Percentiles rank a stretch among this genome's conserved stretches.
These are phyloP conservation scores for Persicaria maculosa DNA, from an alignment of 148 eudicot species.

Conservation along the genomic window DNA sequence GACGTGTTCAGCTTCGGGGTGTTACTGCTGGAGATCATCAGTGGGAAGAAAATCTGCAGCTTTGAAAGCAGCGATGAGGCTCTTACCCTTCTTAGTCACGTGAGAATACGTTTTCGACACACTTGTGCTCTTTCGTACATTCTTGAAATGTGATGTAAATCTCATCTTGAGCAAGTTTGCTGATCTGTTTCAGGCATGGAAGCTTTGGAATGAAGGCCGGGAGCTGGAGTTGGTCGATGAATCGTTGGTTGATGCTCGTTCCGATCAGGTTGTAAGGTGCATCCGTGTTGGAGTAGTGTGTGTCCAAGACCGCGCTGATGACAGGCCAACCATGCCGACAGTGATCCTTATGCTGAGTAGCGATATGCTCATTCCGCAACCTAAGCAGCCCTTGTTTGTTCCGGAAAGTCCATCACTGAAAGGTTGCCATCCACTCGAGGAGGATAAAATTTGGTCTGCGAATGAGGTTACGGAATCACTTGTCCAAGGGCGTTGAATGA, in stretches of 20 bases:
- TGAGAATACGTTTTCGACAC: neutral
- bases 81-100: constrained; percentile 2
- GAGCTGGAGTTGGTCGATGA: constrained; percentile 28
- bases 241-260: constrained; percentile 9
- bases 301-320: constrained; percentile 41
- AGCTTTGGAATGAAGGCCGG: constrained; percentile 39
- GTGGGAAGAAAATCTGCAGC: neutral
- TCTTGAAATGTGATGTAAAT: neutral
- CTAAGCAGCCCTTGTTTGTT: constrained; percentile 28
- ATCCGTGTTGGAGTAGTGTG: constrained; percentile 45
- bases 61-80: neutral
- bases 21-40: constrained; percentile 3
- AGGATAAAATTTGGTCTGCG: neutral
- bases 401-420: constrained; percentile 1
- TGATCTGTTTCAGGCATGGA: constrained; percentile 43
- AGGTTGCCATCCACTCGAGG: neutral
- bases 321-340: constrained; percentile 38
- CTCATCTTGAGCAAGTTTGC: neutral
- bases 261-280: constrained; percentile 26
- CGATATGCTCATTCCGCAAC: constrained; percentile 23
- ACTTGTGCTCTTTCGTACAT: neutral
- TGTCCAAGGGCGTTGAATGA: too few relatives aligned
- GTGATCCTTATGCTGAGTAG: constrained; percentile 31
- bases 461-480: too few relatives aligned
- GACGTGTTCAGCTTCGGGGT: constrained; percentile 15